Conservation (phyloP, 768 basidiomycete species). For the Roridomyces roridus region DNA sequence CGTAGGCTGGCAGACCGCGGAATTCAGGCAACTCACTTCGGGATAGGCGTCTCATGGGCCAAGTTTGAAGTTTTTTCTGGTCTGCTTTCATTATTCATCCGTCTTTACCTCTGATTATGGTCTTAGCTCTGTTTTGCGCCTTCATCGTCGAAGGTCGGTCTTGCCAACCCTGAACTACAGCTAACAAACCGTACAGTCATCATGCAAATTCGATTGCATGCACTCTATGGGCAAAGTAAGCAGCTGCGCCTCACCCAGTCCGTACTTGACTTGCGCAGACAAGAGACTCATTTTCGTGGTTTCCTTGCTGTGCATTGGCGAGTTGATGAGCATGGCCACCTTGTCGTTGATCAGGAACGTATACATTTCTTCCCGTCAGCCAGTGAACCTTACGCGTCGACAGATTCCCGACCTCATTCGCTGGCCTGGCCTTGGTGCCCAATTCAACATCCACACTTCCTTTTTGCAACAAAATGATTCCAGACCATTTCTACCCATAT, state of each 20-base stretch:
- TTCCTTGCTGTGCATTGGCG: slow-evolving; percentile 20
- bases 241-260: not conserved
- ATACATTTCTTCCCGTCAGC: not conserved
- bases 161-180: no score
- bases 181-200: slow-evolving; percentile 9
- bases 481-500: slow-evolving; percentile 24
- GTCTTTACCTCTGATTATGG: not conserved
- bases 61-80: slow-evolving; percentile 23
- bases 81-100: not conserved
- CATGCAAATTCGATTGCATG: slow-evolving; percentile 25
- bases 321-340: slow-evolving; percentile 25
- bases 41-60: slow-evolving; percentile 21
- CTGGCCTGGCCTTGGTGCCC: slow-evolving; percentile 14
- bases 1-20: not conserved
- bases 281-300: slow-evolving; percentile 20
- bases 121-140: slow-evolving; percentile 21
- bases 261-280: not conserved
- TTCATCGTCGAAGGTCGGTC: slow-evolving; percentile 27
- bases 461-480: slow-evolving; percentile 26
- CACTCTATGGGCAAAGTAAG: slow-evolving; percentile 21
- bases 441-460: not conserved
- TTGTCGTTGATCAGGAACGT: slow-evolving; percentile 13
- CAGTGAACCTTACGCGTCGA: not conserved
- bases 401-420: slow-evolving; percentile 17
- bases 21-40: not conserved